Conservation (phyloP, 768 basidiomycete genomes). For the Xerocomellus amylosporus region DNA sequence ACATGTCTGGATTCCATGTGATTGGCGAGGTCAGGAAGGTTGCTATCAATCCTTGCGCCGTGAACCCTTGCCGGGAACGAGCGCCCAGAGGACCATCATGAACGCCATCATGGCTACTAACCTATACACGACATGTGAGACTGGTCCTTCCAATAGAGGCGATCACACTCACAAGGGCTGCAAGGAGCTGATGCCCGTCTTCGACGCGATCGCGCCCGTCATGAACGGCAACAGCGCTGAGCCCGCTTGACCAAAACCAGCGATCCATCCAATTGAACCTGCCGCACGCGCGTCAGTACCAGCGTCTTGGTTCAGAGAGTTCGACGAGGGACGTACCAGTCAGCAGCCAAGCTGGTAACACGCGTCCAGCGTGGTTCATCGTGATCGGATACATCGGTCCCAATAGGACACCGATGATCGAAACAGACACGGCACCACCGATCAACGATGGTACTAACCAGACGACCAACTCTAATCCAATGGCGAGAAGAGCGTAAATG, state of each 20-base stretch:
- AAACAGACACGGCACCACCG: slow-evolving; percentile 52
- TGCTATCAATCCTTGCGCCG: slow-evolving; percentile 16
- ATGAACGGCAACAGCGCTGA: slow-evolving; percentile 71
- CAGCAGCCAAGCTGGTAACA: slow-evolving; percentile 70
- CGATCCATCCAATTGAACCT: slow-evolving; percentile 66
- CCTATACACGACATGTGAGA: slow-evolving; percentile 6
- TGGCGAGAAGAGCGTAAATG: slow-evolving; percentile 49
- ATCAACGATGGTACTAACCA: slow-evolving; percentile 57
- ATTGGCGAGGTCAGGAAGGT: no score
- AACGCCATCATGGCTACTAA: slow-evolving; percentile 42
- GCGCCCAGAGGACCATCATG: slow-evolving; percentile 42
- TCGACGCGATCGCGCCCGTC: slow-evolving; percentile 64
- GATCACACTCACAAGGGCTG: slow-evolving; percentile 32
- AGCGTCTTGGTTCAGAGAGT: not conserved
- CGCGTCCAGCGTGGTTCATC: slow-evolving; percentile 65
- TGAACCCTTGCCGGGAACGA: slow-evolving; percentile 35
- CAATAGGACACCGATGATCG: slow-evolving; percentile 52
- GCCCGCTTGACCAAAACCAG: slow-evolving; percentile 68
- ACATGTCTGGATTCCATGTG: not conserved
- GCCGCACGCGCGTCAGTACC: slow-evolving; percentile 9
- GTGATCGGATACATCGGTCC: slow-evolving; percentile 55
- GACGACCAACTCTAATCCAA: slow-evolving; percentile 54
- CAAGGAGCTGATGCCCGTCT: slow-evolving; percentile 47
- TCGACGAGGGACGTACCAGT: slow-evolving; percentile 31
- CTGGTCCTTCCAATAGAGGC: not conserved